A percentile compares a stretch with the other conserved stretches of the same genome.
Conservation (phyloP, 306 rosid species). For the Abrus pulchellus region DNA sequence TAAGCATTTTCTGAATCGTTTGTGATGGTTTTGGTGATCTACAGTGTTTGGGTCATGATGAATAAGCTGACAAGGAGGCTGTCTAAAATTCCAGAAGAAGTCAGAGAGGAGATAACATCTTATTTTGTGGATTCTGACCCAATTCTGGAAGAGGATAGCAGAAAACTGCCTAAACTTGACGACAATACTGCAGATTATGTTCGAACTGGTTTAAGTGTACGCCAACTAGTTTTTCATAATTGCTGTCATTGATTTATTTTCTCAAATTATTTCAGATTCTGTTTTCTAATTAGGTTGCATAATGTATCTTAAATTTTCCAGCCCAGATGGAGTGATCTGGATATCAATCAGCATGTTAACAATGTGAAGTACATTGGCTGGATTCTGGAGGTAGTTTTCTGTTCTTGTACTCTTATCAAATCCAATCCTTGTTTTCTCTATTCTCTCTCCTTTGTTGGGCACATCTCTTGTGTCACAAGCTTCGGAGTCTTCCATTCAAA, state of each 20-base stretch:
- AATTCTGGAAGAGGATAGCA: constrained; percentile 86
- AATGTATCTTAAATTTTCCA: constrained; percentile 49
- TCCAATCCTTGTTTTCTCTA: constrained; percentile 23
- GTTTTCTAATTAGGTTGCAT: constrained; percentile 34
- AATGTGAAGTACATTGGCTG: constrained; percentile 99
- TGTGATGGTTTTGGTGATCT: constrained; percentile 51
- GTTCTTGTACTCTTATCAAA: constrained; percentile 27
- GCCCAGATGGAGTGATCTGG: constrained; percentile 98
- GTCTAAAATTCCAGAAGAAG: constrained; percentile 94
- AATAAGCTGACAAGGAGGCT: constrained; percentile 91
- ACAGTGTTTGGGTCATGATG: constrained; percentile 99
- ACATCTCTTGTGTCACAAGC: constrained; percentile 11
- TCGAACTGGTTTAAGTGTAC: constrained; percentile 78
- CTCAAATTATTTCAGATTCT: neutral
- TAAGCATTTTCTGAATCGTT: constrained; percentile 26
- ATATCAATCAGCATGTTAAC: constrained; percentile 97
- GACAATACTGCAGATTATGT: constrained; percentile 76
- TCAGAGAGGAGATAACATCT: constrained; percentile 88
- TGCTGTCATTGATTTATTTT: constrained; percentile 27
- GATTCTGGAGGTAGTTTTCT: constrained; percentile 89
- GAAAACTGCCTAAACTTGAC: constrained; percentile 85
- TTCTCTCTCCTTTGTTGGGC: neutral
- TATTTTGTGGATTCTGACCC: constrained; percentile 80
- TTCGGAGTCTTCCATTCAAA: constrained; percentile 12
- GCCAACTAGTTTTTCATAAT: constrained; percentile 42